Base-by-base conservation (phyloP, 73 alveolate genomes). In the Paramecium primaurelia region DNA sequence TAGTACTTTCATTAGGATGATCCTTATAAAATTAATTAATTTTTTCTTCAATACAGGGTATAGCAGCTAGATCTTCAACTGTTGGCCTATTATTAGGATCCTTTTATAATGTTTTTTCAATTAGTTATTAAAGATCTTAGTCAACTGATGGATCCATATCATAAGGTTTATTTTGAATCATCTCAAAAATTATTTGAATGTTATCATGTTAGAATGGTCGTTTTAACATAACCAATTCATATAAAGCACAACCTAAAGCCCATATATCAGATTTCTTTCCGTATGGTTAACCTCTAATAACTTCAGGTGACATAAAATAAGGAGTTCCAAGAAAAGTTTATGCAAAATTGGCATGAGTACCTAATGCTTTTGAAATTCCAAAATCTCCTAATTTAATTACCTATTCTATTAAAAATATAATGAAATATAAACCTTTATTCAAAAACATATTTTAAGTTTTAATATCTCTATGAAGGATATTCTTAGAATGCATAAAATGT, bases 261-360 rank as follows among this genome's bases (percentile, higher is more conserved):
- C 99, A 98, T 25, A 98, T 96, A 86, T 98, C 99, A 68, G 99
- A 98, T 93, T 97, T 97, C 20, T 93, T 97, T 38, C 98, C 99
- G 92, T 98, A 98, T 1, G 97, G 94, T 64, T 95, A 95, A 42
- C 98, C 98, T 89, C 86, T 94, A 80, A 99, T 95, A 86, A 98
- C 98, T 93, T 98, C 99, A 0, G 99, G 99, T 28, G 99, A 93
- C 98, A 97, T 97, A 94, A 93, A 97, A 86, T 97, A 97, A 4
- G 99, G 99, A n/a, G 99, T 98, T 12, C 99, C 99, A 34, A 97
- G 93, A 37, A 97, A 92, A 9, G 99, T 97, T 60, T 95, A 92
- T 49, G 99, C 98, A 86, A 92, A 69, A 51, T 95, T 95, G 42
- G 93, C 87, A 58, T 96, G 93, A 30, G 97, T 96, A 86, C 95